Evolutionary conservation across 2,329 filamentous ascomycete species (phyloP), one percentile per base, ranked within the genome.

Genomic region (Penicillium rolfsii): DNA sequence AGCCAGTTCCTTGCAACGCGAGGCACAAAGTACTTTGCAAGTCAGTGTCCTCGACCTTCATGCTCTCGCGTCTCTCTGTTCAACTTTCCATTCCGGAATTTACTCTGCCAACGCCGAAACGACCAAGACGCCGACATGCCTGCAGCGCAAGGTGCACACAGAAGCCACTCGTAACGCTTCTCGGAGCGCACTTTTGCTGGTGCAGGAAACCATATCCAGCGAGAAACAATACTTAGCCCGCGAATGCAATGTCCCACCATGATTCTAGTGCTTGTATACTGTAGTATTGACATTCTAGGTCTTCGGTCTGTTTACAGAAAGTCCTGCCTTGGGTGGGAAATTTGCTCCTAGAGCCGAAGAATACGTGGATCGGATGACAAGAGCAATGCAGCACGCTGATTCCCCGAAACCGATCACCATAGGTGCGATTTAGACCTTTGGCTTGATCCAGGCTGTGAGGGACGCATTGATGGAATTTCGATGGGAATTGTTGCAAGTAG

Each of bases 401-500:
- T 9, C 19, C 7, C 3, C 19, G 8, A 43, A 64, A 11, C 55
- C 64, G 28, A 59, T 66, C 22, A 52, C 49, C 22, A 12, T 26
- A 5, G 64, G 62, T 3, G 59, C 66, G 5, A 58, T 60, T 19
- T 58, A 67, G 56, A 71, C 64, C 2, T 43, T 52, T 12, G 68
- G 65, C 19, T 53, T 71, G 19, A 6, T 70, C 38, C 53, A 55
- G 26, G 59, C 67, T 5, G 68, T 71, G 28, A 60, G 62, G 40
- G 64, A 67, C n/a, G 60, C 59, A 36, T 59, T 71, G 11, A 64
- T 63, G 28, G 66, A 64, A 8, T 71, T 65, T 64, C 65, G 68
- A 9, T 71, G 68, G 68, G 70, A 71, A 46, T 52, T 71, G 28
- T 58, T 71, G 11, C 67, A 67, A 48, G 70, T 69, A 38, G 70